Evolutionary conservation across 2,329 filamentous ascomycete species (phyloP), one percentile per base, ranked within the genome.

Genomic region (Trichoderma lentiforme): DNA sequence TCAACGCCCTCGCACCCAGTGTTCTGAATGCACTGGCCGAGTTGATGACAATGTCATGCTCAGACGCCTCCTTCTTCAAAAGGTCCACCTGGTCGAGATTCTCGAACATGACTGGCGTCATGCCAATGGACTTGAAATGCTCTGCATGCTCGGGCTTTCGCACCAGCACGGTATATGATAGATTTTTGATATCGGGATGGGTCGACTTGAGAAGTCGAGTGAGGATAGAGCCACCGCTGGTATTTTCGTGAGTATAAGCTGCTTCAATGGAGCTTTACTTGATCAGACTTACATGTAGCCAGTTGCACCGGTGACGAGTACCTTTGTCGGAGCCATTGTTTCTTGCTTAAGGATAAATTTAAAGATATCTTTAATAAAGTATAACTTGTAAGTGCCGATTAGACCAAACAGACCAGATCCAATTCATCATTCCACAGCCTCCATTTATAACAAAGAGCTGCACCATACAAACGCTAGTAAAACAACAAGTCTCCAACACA

Each of bases 11-110:
- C 0, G 82, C 83, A 3, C 80, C 80, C 0, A 74, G 57, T 1
- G 78, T 61, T 73, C 86, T 81, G 69, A 76, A 83, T 6, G 82
- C 82, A 2, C 77, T 76, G 1, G 83, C 82, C 0, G 83, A 79
- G 74, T 85, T 82, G 64, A 87, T 81, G 8, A 87, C 80, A 68
- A 86, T 73, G 57, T 79, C 78, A 26, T 78, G 74, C 66, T 78
- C 73, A 53, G 74, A 73, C 1, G 79, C 78, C 7, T 71, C 64
- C 12, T 72, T 70, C 47, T 64, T 73, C 8, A 79, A 26, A 12
- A 73, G 18, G 4, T 75, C 74, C 0, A 73, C 71, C 68, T 80
- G 75, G 51, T 79, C 75, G 32, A 79, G 74, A 21, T 69, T 73
- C 26, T 67, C 62, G 39, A 78, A 77, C 28, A 79, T 32, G 60